Conservation (phyloP, 352 stramenopile species). For the Phytophthora boehmeriae region DNA sequence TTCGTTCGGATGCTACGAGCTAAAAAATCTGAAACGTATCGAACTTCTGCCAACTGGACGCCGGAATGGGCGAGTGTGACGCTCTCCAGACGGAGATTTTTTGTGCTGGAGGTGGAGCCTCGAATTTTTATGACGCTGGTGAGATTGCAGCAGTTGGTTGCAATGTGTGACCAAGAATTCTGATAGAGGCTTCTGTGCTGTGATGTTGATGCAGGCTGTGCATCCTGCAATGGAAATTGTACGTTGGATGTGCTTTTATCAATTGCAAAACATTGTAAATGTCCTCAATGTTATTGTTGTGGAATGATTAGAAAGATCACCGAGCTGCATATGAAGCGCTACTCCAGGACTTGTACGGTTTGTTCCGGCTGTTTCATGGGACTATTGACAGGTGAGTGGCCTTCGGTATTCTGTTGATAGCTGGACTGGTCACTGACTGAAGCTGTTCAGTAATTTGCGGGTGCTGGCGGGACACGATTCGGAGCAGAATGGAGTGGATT, state of each 20-base stretch:
- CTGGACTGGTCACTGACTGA: neutral
- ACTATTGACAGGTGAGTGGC: constrained; percentile 45
- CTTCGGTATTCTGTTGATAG: neutral
- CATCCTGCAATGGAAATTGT: constrained; percentile 39
- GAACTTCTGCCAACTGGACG: neutral
- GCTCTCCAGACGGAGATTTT: constrained; percentile 47
- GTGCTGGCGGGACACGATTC: constrained; percentile 2
- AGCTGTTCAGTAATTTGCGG: constrained; percentile 33
- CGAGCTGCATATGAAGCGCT: constrained; percentile 40
- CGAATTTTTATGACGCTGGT: constrained; percentile 70
- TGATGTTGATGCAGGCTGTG: constrained; percentile 31
- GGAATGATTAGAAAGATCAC: constrained; percentile 39
- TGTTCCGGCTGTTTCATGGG: constrained; percentile 62
- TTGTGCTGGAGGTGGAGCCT: constrained; percentile 59
- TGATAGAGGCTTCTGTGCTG: no score
- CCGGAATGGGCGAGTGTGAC: constrained; percentile 51
- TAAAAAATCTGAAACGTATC: neutral
- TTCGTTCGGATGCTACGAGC: constrained; percentile 52
- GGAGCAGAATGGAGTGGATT: neutral
- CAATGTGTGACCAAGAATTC: no score
- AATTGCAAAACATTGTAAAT: neutral
- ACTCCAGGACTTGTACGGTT: constrained; percentile 50
- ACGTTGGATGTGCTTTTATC: constrained; percentile 6
- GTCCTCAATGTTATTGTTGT: no score
- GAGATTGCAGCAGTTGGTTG: neutral